phyloP scores from a whole-genome alignment of 257 asterid species.

The Solanum microdontum region DNA sequence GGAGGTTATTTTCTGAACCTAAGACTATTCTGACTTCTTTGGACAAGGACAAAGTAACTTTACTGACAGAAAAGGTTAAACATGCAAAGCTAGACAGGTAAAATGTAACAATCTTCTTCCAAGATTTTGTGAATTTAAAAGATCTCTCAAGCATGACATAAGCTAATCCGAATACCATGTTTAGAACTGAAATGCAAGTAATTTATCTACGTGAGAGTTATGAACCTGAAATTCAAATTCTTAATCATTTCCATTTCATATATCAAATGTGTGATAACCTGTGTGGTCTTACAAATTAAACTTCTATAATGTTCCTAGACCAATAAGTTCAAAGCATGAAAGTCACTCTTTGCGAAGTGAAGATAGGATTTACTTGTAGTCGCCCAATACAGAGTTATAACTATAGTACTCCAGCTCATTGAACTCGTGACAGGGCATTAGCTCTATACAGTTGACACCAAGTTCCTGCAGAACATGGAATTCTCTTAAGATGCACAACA shows the following conservation, averaged over 20 bases:
- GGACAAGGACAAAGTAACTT: not conserved
- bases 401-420: conserved; percentile 90
- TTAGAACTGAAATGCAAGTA: not conserved
- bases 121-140: not conserved
- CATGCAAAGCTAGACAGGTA: not conserved
- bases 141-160: not conserved
- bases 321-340: not conserved
- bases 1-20: not conserved
- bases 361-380: conserved; percentile 53
- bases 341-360: not conserved
- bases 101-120: not conserved
- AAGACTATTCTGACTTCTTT: not conserved
- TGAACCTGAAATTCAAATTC: too few species aligned
- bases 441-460: conserved; percentile 95
- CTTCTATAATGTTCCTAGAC: not conserved
- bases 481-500: not conserved
- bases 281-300: not conserved
- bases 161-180: not conserved
- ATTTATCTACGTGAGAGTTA: too few species aligned
- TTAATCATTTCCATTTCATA: not conserved
- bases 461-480: conserved; percentile 53
- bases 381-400: conserved; percentile 85
- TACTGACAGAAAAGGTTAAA: not conserved
- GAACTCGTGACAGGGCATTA: conserved; percentile 99
- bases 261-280: not conserved